Conservation (phyloP, 176 grass and related monocot genomes). For the Oryza coarctata region DNA sequence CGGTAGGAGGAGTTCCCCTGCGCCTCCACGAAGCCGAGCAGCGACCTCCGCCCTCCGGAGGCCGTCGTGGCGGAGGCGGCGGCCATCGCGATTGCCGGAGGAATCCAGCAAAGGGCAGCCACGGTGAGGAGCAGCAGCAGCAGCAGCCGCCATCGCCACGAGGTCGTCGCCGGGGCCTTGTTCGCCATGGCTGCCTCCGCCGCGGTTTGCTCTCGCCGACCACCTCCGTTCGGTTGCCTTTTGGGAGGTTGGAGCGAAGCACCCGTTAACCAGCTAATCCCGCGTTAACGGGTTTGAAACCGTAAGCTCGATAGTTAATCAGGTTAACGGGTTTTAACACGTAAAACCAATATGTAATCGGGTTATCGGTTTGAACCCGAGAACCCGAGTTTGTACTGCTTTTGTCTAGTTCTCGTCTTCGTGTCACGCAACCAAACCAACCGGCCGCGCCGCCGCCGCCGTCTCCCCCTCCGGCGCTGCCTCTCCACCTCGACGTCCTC, state of each 20-base stretch:
- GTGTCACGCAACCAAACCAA: conserved; percentile 20
- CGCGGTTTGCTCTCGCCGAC: neutral
- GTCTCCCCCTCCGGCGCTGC: conserved; percentile 30
- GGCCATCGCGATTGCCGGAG: conserved; percentile 50
- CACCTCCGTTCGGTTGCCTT: neutral
- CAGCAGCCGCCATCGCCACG: conserved; percentile 50
- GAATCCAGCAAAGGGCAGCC: conserved; percentile 51
- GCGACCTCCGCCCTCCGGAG: conserved; percentile 43
- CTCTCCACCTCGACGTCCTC: conserved; percentile 42
- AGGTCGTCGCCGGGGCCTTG: conserved; percentile 45
- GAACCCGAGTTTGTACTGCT: neutral
- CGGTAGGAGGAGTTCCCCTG: conserved; percentile 75
- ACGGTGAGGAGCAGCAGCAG: conserved; percentile 35
- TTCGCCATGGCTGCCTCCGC: conserved; percentile 38
- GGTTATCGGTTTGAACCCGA: neutral
- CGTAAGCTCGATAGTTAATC: neutral
- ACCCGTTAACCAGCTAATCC: conserved; percentile 28
- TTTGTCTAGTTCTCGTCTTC: neutral
- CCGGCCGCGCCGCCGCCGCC: conserved; percentile 29
- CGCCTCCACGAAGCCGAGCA: conserved; percentile 72
- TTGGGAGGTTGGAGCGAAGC: conserved; percentile 18
- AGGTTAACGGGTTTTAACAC: neutral
- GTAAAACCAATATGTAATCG: too few species aligned
- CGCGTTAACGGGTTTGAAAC: conserved; percentile 4
- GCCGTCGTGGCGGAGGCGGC: conserved; percentile 25